phyloP scores from a whole-genome alignment of 164 flowering plant species.

The Tetracentron sinense region DNA sequence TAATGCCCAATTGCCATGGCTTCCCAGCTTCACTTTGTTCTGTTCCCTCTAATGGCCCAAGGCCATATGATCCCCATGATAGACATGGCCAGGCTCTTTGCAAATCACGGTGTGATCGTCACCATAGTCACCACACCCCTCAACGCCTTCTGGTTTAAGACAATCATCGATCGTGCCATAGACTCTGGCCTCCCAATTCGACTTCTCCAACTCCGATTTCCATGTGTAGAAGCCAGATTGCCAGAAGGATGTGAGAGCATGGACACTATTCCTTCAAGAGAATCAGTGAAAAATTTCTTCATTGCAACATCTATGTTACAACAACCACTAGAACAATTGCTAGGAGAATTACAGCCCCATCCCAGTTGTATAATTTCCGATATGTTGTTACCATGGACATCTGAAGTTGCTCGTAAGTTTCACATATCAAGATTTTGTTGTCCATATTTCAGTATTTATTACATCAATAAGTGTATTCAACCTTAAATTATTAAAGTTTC shows the following conservation, averaged over 20 bases:
- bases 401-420: constrained; percentile 20
- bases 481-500: no score
- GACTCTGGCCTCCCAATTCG: constrained; percentile 25
- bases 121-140: constrained; percentile 49
- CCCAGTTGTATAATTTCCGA: constrained; percentile 53
- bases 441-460: no score
- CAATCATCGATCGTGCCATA: constrained; percentile 18
- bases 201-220: constrained; percentile 26
- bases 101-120: constrained; percentile 29
- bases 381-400: constrained; percentile 35
- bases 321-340: constrained; percentile 29
- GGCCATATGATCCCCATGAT: constrained; percentile 41
- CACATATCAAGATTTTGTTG: no score
- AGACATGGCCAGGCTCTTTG: constrained; percentile 52
- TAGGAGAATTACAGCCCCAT: constrained; percentile 21
- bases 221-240: constrained; percentile 35
- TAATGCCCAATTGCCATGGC: constrained; percentile 7
- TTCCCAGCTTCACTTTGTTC: constrained; percentile 17
- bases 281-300: constrained; percentile 26
- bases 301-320: constrained; percentile 26
- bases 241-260: constrained; percentile 53
- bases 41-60: constrained; percentile 28
- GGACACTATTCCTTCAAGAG: constrained; percentile 32
- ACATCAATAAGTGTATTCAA: no score
- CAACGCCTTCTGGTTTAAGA: constrained; percentile 22